Base-by-base conservation (phyloP, 2,329 filamentous ascomycete species). In the Trichoderma brevicompactum region DNA sequence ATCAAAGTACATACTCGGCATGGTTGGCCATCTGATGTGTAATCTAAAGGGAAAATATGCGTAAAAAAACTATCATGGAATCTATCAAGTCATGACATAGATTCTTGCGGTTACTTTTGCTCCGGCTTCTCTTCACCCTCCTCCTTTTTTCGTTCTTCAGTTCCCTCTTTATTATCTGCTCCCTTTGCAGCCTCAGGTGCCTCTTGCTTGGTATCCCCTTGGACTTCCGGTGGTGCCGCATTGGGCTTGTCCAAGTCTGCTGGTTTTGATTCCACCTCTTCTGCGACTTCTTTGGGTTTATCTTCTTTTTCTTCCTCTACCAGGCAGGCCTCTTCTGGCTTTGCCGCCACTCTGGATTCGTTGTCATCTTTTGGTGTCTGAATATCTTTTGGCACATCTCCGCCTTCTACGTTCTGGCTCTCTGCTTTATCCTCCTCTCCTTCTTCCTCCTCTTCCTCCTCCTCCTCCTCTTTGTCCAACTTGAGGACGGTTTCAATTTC, bases 401-500 rank as follows among this genome's bases (percentile, higher is more conserved):
- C 49, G 5, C 28, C 28, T 38, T 59, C 43, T 43, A 7, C 5
- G 4, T 38, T 23, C 7, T 15, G 12, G 36, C 8, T 46, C 23
- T 46, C n/a, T 38, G 6, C 40, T 46, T 9, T 15, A 10, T 23
- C 41, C 5, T 36, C n/a, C 7, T 59, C 41, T 19, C 19, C n/a
- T 12, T 23, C 15, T 5, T 36, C 40, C n/a, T 54, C 32, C 7
- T 38, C 28, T 9, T 19, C 41, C 7, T 48, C 55, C 4, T 48
- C 41, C 1, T 23, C 12, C 15, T 40, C 9, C 5, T 52, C 17
- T 56, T 61, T 8, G 2, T 77, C 72, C 0, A 80, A 65, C 19
- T 74, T 72, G 28, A 79, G 72, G 0, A 72, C 73, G 5, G 71
- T 68, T 54, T 77, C 77, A 10, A 81, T 70, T 13, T 73, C 76